phyloP scores from a whole-genome alignment of 2,329 filamentous ascomycete species.

The Fusarium sp. region DNA sequence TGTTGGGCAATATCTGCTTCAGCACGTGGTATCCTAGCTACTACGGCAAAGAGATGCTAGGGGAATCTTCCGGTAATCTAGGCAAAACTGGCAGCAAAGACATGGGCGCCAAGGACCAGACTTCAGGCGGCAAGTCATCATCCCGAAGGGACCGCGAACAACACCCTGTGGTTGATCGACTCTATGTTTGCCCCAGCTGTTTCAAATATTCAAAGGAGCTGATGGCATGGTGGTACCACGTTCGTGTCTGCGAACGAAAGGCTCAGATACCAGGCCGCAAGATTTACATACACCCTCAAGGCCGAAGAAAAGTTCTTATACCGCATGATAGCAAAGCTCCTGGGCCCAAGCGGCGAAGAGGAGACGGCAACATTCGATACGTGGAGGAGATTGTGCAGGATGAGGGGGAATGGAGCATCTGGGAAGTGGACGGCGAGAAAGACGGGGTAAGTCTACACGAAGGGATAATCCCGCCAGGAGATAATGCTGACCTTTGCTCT shows the following conservation, averaged over 20 bases:
- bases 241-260: slow-evolving; percentile 65
- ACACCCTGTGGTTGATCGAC: slow-evolving; percentile 66
- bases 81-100: slow-evolving; percentile 48
- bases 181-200: slow-evolving; percentile 92
- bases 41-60: slow-evolving; percentile 78
- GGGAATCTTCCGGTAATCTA: slow-evolving; percentile 56
- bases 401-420: slow-evolving; percentile 83
- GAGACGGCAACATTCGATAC: slow-evolving; percentile 52
- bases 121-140: slow-evolving; percentile 41
- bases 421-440: slow-evolving; percentile 91
- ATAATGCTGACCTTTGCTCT: slow-evolving; percentile 16
- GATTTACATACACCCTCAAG: slow-evolving; percentile 74
- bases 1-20: slow-evolving; percentile 85
- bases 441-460: slow-evolving; percentile 68
- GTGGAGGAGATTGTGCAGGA: slow-evolving; percentile 61
- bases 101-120: slow-evolving; percentile 43
- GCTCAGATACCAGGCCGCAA: slow-evolving; percentile 71
- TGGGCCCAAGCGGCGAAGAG: slow-evolving; percentile 53
- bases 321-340: slow-evolving; percentile 47
- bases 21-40: slow-evolving; percentile 94
- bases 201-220: slow-evolving; percentile 87
- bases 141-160: slow-evolving; percentile 52
- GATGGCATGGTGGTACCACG: slow-evolving; percentile 68
- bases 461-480: background rate
- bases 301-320: slow-evolving; percentile 55